Conservation (phyloP, 1,284 basidiomycete species). For the Melampsora americana region DNA sequence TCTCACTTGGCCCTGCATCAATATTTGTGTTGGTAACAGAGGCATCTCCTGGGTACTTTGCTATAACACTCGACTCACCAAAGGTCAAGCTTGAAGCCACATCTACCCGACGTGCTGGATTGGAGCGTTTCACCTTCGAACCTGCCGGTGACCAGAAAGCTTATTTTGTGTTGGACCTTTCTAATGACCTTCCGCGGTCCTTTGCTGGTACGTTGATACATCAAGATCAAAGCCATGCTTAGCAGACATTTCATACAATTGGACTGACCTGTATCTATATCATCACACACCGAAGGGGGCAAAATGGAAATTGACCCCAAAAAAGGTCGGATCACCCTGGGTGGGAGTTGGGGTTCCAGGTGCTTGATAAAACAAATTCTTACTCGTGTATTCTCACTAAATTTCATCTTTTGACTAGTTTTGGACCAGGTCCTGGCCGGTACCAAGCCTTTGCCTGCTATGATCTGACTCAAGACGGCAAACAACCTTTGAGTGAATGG, state of each 20-base stretch:
- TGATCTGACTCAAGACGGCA: conserved; percentile 48
- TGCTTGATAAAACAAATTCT: not conserved
- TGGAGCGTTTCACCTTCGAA: conserved; percentile 50
- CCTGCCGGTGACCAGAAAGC: not conserved
- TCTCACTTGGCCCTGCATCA: not conserved
- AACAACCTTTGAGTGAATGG: conserved; percentile 48
- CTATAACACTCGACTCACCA: conserved; percentile 49
- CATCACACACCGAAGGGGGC: not conserved
- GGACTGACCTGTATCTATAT: not conserved
- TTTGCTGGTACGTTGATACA: conserved; percentile 50
- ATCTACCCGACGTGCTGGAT: conserved; percentile 48
- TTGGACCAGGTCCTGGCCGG: conserved; percentile 15
- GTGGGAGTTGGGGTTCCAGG: not conserved
- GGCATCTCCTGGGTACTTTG: conserved; percentile 50
- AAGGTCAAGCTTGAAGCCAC: conserved; percentile 50
- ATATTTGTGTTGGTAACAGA: too few relatives aligned
- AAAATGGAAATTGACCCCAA: not conserved
- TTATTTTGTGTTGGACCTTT: not conserved
- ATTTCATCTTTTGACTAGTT: conserved; percentile 40
- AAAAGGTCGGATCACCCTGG: not conserved
- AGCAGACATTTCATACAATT: too few relatives aligned
- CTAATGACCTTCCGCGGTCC: not conserved
- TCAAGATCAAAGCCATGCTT: not conserved
- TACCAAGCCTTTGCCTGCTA: conserved; percentile 48
- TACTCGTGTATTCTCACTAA: too few relatives aligned